Evolutionary conservation across 179 eudicot species (phyloP).

Genomic region (Spergularia azorica): DNA sequence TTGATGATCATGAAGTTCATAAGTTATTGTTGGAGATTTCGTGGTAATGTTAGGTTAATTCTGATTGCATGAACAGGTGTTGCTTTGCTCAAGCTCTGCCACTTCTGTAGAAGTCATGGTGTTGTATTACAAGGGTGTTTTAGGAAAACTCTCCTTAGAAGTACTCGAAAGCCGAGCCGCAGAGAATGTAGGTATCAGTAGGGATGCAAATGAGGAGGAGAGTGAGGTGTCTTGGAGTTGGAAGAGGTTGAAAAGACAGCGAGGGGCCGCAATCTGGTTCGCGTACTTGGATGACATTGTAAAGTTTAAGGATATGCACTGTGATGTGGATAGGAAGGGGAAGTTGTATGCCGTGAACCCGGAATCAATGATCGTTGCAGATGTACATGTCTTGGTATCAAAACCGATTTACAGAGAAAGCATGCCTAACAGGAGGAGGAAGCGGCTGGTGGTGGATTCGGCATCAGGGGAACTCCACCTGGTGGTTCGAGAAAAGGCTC

Average conservation of each 20-base stretch:
- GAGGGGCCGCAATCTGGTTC: not conserved
- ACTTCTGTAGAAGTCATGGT: slow-evolving; percentile 16
- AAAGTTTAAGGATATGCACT: not conserved
- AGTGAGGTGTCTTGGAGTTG: not conserved
- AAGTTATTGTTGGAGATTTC: no score
- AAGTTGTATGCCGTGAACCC: not conserved
- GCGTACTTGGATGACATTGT: slow-evolving; percentile 7
- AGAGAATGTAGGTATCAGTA: not conserved
- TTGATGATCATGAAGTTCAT: no score
- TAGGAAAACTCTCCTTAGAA: slow-evolving; percentile 16
- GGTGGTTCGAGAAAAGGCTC: slow-evolving; percentile 14
- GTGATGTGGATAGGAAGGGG: slow-evolving; percentile 8
- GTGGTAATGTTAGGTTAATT: no score
- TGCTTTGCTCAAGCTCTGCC: slow-evolving; percentile 19
- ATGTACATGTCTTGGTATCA: not conserved
- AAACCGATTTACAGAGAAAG: not conserved
- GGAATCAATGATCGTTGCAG: not conserved
- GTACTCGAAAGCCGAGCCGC: not conserved
- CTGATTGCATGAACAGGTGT: no score
- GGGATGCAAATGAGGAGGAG: not conserved
- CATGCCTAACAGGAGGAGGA: not conserved
- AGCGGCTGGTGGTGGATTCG: slow-evolving; percentile 20
- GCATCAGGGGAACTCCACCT: slow-evolving; percentile 5
- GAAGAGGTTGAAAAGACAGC: not conserved
- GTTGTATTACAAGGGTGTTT: not conserved